These are phyloP conservation scores for Diutina rugosa DNA, from an alignment of 1,139 yeast species.

Conservation along the genomic window DNA sequence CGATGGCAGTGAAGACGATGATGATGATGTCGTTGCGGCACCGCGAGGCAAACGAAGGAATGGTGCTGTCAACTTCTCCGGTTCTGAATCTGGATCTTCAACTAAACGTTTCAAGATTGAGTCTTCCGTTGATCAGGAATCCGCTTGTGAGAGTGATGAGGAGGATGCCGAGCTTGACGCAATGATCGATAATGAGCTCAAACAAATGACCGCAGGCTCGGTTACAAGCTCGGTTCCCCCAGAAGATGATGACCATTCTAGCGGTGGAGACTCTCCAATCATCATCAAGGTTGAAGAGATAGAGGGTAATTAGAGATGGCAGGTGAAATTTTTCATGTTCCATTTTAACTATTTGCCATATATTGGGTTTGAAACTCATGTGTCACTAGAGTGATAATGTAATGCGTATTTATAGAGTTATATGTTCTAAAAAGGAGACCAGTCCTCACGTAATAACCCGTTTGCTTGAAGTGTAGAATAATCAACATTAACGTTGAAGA, in stretches of 20 bases:
- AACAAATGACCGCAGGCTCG: background rate
- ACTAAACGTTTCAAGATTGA: background rate
- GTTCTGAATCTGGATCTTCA: background rate
- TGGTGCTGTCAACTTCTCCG: background rate
- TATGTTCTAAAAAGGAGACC: background rate
- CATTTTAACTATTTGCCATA: background rate
- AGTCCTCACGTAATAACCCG: background rate
- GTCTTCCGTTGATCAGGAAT: background rate
- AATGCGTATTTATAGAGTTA: background rate
- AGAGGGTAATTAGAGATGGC: background rate
- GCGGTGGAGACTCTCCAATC: background rate
- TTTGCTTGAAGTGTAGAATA: background rate
- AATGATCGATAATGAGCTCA: background rate
- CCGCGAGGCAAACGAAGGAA: slow-evolving; percentile 31
- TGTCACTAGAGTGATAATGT: background rate
- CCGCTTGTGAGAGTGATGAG: background rate
- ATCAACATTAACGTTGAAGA: background rate
- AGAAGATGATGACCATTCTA: background rate
- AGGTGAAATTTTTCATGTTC: background rate
- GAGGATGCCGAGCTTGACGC: slow-evolving; percentile 1
- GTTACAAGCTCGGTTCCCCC: background rate
- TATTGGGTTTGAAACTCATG: background rate
- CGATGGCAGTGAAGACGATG: slow-evolving; percentile 20
- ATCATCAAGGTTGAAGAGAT: background rate
- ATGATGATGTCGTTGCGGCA: slow-evolving; percentile 17